Evolutionary conservation across 306 rosid species (phyloP).

Genomic region (Crataegus laevigata): DNA sequence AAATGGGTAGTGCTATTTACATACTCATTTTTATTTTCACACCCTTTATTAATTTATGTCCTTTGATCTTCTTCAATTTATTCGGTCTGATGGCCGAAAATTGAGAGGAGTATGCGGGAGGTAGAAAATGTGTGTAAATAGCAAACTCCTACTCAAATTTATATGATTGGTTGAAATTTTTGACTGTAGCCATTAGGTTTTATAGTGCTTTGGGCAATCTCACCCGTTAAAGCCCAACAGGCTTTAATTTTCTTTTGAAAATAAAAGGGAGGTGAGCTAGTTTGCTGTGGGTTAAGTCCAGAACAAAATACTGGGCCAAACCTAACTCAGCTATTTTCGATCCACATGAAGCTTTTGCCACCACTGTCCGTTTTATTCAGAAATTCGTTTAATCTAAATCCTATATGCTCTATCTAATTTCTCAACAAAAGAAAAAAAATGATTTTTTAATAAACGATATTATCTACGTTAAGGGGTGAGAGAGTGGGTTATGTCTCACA

Average conservation of each 20-base stretch:
- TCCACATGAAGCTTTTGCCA: neutral
- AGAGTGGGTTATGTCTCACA: too few relatives aligned
- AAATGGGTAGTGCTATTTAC: too few relatives aligned
- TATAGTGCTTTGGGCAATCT: neutral
- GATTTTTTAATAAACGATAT: too few relatives aligned
- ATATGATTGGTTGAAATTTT: neutral
- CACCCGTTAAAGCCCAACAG: neutral
- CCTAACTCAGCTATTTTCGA: neutral
- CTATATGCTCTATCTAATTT: too few relatives aligned
- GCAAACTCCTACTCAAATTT: too few relatives aligned
- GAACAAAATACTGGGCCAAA: neutral
- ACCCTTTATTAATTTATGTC: too few relatives aligned
- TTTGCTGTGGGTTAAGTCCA: neutral
- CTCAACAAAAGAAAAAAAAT: neutral
- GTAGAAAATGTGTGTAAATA: too few relatives aligned
- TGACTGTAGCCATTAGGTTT: neutral
- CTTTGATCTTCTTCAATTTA: too few relatives aligned
- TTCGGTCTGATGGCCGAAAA: rapidly evolving
- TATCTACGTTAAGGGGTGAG: too few relatives aligned
- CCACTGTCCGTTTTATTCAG: neutral
- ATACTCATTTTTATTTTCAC: too few relatives aligned
- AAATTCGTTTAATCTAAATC: too few relatives aligned
- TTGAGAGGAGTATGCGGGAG: rapidly evolving
- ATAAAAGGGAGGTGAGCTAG: neutral
- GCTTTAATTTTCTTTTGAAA: neutral